Evolutionary conservation across 2,329 filamentous ascomycete species (phyloP), one percentile per base, ranked within the genome.

Genomic region (Chlorencoelia australis): DNA sequence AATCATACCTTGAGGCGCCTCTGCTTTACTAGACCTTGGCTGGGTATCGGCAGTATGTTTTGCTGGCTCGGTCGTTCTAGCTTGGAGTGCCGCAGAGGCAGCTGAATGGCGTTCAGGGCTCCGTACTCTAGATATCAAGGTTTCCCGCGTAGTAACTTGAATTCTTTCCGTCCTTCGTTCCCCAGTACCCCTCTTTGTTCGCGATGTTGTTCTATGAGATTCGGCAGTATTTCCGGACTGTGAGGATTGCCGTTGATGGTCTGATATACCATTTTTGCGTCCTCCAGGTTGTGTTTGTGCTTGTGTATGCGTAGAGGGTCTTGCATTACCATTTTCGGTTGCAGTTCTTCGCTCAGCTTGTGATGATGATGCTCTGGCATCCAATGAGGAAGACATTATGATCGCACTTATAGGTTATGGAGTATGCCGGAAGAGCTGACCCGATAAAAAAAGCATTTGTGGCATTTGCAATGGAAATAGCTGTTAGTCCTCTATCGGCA

Each of bases 131-230:
- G 69, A 65, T 22, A 74, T 67, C 37, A 78, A 55, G 37, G 73
- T 75, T 52, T 86, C 80, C 39, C 73, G 64, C 15, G 74, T 77
- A 30, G 75, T 74, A 41, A 78, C 67, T 37, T 73, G 53, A 50
- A 67, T 54, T 52, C 63, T 66, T 57, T 79, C 75, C 6, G 69
- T 75, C 51, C 71, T 64, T 44, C 73, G 61, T 39, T 59, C 55
- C 19, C 58, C 64, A 20, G 64, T 56, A 27, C 56, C 58, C n/a
- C n/a, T 46, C 66, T 64, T 53, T 63, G 70, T 13, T 59, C 69
- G 69, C 10, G 75, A 79, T 2, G 71, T 63, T 13, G 66, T 66
- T 59, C 75, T 77, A 52, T 78, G 73, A 3, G 67, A 56, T 19
- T 61, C 38, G 24, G 41, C 43, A 13, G 44, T 21, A 11, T 36